Conservation (phyloP, 257 asterid species). For the Apocynum venetum region DNA sequence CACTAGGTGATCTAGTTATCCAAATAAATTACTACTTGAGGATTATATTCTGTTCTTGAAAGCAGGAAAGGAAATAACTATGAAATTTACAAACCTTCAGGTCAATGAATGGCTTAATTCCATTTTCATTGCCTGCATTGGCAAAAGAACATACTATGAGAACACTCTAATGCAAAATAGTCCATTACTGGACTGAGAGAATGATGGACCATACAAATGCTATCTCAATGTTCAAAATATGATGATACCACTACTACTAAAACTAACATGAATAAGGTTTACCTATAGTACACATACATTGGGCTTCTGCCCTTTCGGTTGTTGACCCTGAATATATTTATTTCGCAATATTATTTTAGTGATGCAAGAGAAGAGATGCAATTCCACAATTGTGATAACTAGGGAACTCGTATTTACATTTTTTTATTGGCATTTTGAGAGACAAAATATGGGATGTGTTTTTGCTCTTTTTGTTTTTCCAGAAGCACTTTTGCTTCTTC, state of each 20-base stretch:
- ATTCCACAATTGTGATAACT: neutral
- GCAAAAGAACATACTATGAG: neutral
- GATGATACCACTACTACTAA: neutral
- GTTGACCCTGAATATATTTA: neutral
- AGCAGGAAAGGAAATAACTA: neutral
- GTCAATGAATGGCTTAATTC: constrained; percentile 24
- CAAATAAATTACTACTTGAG: neutral
- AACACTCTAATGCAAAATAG: neutral
- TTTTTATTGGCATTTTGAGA: neutral
- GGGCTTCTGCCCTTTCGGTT: neutral
- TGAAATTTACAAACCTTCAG: constrained; percentile 28
- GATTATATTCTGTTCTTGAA: neutral
- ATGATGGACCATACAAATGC: neutral
- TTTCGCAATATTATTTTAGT: neutral
- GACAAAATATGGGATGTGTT: neutral
- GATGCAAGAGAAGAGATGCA: neutral
- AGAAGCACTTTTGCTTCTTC: neutral
- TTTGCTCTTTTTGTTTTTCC: neutral
- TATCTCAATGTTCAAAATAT: neutral
- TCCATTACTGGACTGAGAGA: neutral
- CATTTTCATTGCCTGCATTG: constrained; percentile 35
- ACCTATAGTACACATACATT: neutral
- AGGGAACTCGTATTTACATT: neutral
- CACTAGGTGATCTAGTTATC: neutral
- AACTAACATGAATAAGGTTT: neutral